These are phyloP conservation scores for Quercus suber DNA, from an alignment of 306 rosid genomes.

Conservation along the genomic window DNA sequence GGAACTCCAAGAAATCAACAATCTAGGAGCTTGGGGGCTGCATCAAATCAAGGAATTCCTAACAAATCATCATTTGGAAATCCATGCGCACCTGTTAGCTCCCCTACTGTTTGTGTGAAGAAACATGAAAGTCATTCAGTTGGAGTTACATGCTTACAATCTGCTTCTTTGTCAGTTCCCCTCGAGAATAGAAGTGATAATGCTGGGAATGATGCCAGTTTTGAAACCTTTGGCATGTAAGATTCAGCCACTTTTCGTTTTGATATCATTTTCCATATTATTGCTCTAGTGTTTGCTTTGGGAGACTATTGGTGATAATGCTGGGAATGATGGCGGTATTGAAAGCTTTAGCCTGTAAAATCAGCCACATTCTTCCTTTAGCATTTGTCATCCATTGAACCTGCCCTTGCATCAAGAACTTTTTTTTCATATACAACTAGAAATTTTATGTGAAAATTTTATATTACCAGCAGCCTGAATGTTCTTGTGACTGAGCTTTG, in stretches of 20 bases:
- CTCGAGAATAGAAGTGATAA: constrained; percentile 40
- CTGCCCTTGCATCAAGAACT: background rate
- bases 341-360: background rate
- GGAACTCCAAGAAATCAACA: constrained; percentile 42
- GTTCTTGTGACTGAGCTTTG: background rate
- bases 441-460: background rate
- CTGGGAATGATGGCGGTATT: background rate
- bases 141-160: constrained; percentile 39
- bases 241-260: constrained; percentile 18
- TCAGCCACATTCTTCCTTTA: background rate
- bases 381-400: background rate
- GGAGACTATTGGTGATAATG: constrained; percentile 1
- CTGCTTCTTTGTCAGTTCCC: constrained; percentile 40
- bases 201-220: constrained; percentile 35
- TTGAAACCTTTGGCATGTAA: constrained; percentile 66
- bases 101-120: constrained; percentile 50
- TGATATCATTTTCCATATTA: background rate
- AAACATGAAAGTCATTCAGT: constrained; percentile 41
- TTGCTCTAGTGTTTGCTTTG: background rate
- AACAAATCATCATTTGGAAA: constrained; percentile 38
- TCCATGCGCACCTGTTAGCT: constrained; percentile 35
- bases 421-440: background rate
- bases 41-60: constrained; percentile 29
- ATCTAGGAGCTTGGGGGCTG: constrained; percentile 32
- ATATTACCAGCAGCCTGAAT: background rate